Evolutionary conservation across 2,329 filamentous ascomycete genomes (phyloP).

Genomic region (Dactylellina leptospora): DNA sequence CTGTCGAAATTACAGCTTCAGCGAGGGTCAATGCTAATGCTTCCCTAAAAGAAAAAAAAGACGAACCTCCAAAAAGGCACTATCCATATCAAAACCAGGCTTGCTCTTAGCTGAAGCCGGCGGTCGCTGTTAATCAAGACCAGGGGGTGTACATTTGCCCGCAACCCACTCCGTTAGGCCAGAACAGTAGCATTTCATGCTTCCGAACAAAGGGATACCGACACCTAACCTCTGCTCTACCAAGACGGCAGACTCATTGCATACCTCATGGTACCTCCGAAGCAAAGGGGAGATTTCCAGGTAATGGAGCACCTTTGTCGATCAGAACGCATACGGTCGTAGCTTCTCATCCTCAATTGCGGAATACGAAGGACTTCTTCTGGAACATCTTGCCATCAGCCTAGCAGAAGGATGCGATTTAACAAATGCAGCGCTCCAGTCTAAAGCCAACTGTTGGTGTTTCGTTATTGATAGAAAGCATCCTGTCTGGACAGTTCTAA

Average conservation of each 20-base stretch:
- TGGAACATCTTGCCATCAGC: neutral
- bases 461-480: neutral
- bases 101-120: slow-evolving; percentile 40
- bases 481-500: neutral
- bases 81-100: slow-evolving; percentile 35
- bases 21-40: slow-evolving; percentile 38
- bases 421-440: neutral
- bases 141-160: slow-evolving; percentile 29
- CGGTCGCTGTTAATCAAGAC: slow-evolving; percentile 24
- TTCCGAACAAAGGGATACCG: slow-evolving; percentile 32
- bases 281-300: slow-evolving; percentile 42
- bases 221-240: slow-evolving; percentile 2
- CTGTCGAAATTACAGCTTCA: slow-evolving; percentile 34
- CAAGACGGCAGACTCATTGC: slow-evolving; percentile 18
- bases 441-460: slow-evolving; percentile 5
- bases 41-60: slow-evolving; percentile 21
- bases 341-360: neutral
- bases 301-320: slow-evolving; percentile 18
- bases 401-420: neutral
- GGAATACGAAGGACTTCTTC: neutral
- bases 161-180: slow-evolving; percentile 5
- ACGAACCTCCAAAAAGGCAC: slow-evolving; percentile 4
- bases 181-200: slow-evolving; percentile 36
- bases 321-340: slow-evolving; percentile 43
- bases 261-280: slow-evolving; percentile 36